Base-by-base conservation (phyloP, 2,329 filamentous ascomycete species). In the Onygenales sp. region DNA sequence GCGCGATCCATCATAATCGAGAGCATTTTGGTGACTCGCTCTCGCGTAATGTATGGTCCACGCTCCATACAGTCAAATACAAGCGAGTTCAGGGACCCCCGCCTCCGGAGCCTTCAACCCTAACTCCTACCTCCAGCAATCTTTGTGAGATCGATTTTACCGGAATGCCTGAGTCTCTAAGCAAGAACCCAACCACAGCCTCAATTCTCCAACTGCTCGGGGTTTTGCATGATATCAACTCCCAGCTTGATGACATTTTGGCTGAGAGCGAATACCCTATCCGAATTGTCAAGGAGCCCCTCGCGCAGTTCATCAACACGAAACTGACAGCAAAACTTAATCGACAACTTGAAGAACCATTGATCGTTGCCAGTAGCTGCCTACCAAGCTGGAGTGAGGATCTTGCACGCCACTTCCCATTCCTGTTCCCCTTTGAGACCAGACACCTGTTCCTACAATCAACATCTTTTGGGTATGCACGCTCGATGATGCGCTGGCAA, bases 251-350 rank as follows among this genome's bases (percentile, higher is more conserved):
- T 60, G 92, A 97, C 65, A 86, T 97, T 3, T 70, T 96, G 57
- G 81, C 87, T 2, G 87, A 92, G 57, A 86, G 87, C 62, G 86
- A 86, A 63, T 83, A 84, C 51, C 74, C 80, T 2, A 71, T 87
- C 54, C 84, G 82, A 57, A 75, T 94, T 32, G 88, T 87, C 49
- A 79, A 85, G 1, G 92, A 97, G 69, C 88, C 92, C 0, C 71
- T 94, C 46, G 86, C 91, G 2, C 91, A 97, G 61, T 98, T 98
- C 62, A 93, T 98, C 71, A 98, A 98, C 66, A 96, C 93, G 0
- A 98, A 98, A 69, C 80, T 98, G 39, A 98, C 93, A 0, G 94
- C 93, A 1, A 98, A 98, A 73, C 80, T 98, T 53, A 98, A 98
- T 65, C 85, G 93, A 32, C 94, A 98, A 68, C 76, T 98, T 10